Base-by-base conservation (phyloP, 352 stramenopile genomes). In the Globisporangium heterothallicum region DNA sequence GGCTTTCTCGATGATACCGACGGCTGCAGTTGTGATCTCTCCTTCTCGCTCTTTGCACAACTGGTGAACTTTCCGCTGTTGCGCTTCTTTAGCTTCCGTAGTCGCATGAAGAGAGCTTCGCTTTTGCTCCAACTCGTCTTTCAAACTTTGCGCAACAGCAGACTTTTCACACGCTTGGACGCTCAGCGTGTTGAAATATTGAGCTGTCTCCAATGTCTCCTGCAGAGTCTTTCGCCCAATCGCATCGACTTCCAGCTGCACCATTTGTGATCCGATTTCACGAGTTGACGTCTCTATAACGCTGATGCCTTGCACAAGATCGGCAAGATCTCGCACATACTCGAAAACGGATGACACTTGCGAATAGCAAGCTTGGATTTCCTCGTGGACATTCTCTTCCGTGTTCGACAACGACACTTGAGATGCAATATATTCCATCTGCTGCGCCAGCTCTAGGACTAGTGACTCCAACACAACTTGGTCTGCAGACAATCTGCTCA, bases 221-320 rank as follows among this genome's bases (percentile, higher is more conserved):
- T 63, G 58, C 24, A 80, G 36, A 30, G 81, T 24, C 2, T 18
- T 68, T 25, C 59, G 59, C 0, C 73, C 74, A 9, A 73, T 48
- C 42, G 42, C 34, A 56, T 83, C 59, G n/a, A 85, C 74, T 52
- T 82, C 69, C n/a, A 85, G 52, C 21, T 76, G 9, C 26, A 6
- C 49, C 44, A 9, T 46, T 25, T 29, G 47, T 35, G 21, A 36
- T 13, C 45, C 38, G 3, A 30, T 6, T 12, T 77, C 70, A 3
- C 59, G 35, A 6, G 46, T 68, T 19, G 73, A 84, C 19, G 68
- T 76, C 43, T 84, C 73, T 26, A 78, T 56, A 13, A 80, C 58
- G 48, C 61, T 69, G 21, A 82, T 58, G 38, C 73, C 73, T 32
- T 84, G 68, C 19, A 84, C 70, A 46, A 84, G 64, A 49, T 85